phyloP scores from a whole-genome alignment of 257 asterid genomes.

The Leonotis leonurus region DNA sequence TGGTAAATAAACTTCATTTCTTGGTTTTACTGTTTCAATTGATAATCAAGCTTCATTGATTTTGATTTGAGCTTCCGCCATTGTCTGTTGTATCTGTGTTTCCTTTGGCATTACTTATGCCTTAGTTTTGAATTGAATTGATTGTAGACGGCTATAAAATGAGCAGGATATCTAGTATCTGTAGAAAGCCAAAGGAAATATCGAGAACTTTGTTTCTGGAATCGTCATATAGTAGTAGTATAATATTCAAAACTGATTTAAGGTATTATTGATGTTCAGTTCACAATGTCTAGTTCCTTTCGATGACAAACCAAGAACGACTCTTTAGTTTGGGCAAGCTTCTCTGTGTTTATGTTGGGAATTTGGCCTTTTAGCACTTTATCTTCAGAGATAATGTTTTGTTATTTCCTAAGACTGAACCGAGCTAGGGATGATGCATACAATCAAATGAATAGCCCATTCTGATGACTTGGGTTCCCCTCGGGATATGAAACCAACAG shows the following conservation, averaged over 20 bases:
- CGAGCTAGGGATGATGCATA: neutral
- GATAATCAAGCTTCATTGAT: neutral
- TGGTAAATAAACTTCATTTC: slow-evolving; percentile 40
- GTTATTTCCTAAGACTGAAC: neutral
- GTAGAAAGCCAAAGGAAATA: no score
- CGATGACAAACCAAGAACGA: no score
- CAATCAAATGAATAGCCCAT: neutral
- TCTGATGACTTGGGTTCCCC: neutral
- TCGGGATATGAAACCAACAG: neutral
- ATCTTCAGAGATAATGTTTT: neutral
- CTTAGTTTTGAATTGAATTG: slow-evolving; percentile 7
- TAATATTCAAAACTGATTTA: neutral
- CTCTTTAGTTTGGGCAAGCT: neutral
- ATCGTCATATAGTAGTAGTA: neutral
- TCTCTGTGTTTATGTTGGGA: neutral
- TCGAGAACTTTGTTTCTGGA: neutral
- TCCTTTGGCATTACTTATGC: slow-evolving; percentile 1
- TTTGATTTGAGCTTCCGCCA: neutral
- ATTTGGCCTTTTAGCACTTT: neutral
- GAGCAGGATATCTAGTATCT: neutral
- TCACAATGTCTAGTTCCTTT: no score
- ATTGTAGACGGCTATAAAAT: slow-evolving; percentile 8
- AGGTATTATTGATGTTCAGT: neutral
- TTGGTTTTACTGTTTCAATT: neutral
- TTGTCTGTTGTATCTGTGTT: neutral